Base-by-base conservation (phyloP, 345 rosid genomes). In the Heritiera fomes region DNA sequence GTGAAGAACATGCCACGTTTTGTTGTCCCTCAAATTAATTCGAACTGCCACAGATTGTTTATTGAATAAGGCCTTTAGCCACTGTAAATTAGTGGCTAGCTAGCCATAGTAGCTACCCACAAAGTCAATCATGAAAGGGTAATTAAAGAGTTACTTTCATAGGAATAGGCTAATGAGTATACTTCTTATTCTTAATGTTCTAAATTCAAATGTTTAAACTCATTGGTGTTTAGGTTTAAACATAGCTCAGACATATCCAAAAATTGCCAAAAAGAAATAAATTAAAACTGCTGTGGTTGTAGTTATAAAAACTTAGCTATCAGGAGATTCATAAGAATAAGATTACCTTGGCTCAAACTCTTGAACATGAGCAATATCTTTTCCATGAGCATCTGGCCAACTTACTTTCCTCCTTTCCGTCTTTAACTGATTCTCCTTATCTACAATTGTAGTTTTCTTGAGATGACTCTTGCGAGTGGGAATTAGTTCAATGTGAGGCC, bases 311-410 rank as follows among this genome's bases (percentile, higher is more conserved):
- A 58, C 12, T 8, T 23, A 23, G 64, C 6, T 23, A 60, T 58
- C 10, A 8, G 62, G 62, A 30, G 12, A 20, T n/a, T 2, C 28
- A 28, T 9, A 23, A 23, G 28, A 23, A 23, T 23, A 23, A 8
- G 10, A 14, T 71, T 88, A 93, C 94, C 95, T 89, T 2, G 88
- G 88, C 76, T 91, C 89, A 67, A 93, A 93, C 81, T 91, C 97
- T 43, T 80, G 89, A 87, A 91, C 28, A 82, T 88, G 93, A 69
- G 93, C 92, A 82, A 91, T 91, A 83, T 93, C 97, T 78, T 83
- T 85, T 66, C 97, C 97, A 28, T 87, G 88, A 58, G 90, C 92
- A 86, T 93, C 95, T 41, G 91, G 87, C 97, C 97, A 93, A 71
- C 83, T 90, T 7, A 93, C 97, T 87, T 23, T 88, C 91, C 87